phyloP scores from a whole-genome alignment of 371 early-diverging fungal genomes.

The Neoconidiobolus thromboides region DNA sequence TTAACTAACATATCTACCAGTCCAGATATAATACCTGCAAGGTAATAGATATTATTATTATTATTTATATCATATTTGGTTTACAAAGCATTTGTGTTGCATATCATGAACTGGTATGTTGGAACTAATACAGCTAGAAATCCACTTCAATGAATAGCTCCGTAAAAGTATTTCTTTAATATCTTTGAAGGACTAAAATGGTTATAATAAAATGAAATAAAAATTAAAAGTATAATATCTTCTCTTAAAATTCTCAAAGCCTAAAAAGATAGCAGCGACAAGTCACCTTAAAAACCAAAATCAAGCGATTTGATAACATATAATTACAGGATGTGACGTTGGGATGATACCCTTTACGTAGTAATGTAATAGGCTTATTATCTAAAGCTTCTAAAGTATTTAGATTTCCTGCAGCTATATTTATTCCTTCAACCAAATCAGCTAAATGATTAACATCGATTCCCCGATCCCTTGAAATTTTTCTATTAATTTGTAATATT shows the following conservation, averaged over 20 bases:
- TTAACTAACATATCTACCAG: not conserved
- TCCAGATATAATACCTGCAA: too few relatives aligned
- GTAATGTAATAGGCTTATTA: conserved; percentile 3
- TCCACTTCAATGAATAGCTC: conserved; percentile 32
- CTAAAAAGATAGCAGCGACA: conserved; percentile 40
- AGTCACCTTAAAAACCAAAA: conserved; percentile 28
- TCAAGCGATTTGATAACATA: conserved; percentile 24
- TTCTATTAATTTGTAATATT: not conserved
- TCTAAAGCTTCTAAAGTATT: not conserved
- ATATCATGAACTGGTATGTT: conserved; percentile 34
- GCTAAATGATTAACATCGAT: not conserved
- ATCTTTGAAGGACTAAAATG: conserved; percentile 21
- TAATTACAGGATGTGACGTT: conserved; percentile 27
- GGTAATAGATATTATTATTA: too few relatives aligned
- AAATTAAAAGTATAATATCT: conserved; percentile 14
- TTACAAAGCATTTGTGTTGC: conserved; percentile 7
- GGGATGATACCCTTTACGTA: conserved; percentile 35
- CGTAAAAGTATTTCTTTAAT: conserved; percentile 22
- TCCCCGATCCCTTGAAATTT: not conserved
- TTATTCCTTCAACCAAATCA: not conserved
- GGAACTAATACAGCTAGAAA: conserved; percentile 41
- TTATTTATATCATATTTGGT: too few relatives aligned
- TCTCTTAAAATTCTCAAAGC: conserved; percentile 25
- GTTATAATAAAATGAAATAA: too few relatives aligned
- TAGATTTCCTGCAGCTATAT: not conserved